Percentiles rank a stretch among this genome's conserved stretches.
Evolutionary conservation across 805 yeast genomes (phyloP).

Genomic region (Metschnikowia koreensis): DNA sequence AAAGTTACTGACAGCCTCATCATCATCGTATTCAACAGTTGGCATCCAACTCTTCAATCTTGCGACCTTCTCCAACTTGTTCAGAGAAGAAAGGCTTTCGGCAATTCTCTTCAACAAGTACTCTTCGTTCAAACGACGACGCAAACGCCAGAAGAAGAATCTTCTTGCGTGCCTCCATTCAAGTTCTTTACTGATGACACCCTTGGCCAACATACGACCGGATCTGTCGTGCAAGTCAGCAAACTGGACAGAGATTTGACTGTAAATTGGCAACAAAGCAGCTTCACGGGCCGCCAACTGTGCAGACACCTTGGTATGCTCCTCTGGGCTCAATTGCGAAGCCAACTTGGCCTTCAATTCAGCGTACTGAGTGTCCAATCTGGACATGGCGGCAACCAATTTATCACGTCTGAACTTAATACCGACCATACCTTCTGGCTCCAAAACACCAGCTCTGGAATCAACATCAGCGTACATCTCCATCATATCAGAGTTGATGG

Average conservation of each 20-base stretch:
- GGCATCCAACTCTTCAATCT: constrained; percentile 88
- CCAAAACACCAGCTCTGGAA: constrained; percentile 95
- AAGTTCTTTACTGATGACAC: constrained; percentile 79
- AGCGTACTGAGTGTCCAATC: constrained; percentile 78
- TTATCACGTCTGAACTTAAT: constrained; percentile 95
- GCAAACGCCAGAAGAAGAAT: constrained; percentile 97
- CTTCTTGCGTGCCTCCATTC: constrained; percentile 89
- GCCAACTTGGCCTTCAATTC: constrained; percentile 62
- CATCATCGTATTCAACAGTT: constrained; percentile 65
- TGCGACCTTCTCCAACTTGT: constrained; percentile 80
- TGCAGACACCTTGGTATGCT: constrained; percentile 60
- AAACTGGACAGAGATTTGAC: constrained; percentile 90
- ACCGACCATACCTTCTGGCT: constrained; percentile 99
- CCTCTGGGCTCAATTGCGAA: constrained; percentile 55
- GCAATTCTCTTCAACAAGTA: constrained; percentile 74
- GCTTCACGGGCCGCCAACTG: constrained; percentile 77
- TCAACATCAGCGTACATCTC: constrained; percentile 98
- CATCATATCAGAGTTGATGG: constrained; percentile 95
- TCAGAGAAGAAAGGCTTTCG: constrained; percentile 52
- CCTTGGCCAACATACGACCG: constrained; percentile 96
- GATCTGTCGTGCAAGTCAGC: constrained; percentile 98
- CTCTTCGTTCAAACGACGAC: constrained; percentile 93
- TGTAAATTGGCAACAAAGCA: constrained; percentile 78
- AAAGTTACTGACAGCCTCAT: constrained; percentile 78
- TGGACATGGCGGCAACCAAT: constrained; percentile 83